Conservation (phyloP, 1,284 basidiomycete genomes). For the Termitomyces sp. region DNA sequence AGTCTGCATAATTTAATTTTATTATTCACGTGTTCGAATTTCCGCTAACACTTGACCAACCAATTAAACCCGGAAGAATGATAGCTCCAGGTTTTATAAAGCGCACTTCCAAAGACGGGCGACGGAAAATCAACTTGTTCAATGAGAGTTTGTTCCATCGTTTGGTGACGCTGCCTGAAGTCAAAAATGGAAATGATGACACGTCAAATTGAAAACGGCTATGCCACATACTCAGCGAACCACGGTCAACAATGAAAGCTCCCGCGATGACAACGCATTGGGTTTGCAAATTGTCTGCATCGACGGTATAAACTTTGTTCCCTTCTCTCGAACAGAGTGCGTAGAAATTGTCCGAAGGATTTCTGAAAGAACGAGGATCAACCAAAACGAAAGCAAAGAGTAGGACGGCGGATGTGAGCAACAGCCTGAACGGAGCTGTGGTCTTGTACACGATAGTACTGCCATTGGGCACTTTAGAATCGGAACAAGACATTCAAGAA, state of each 20-base stretch:
- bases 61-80: slow-evolving; percentile 64
- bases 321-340: slow-evolving; percentile 54
- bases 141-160: slow-evolving; percentile 31
- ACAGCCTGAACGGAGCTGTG: not conserved
- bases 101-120: slow-evolving; percentile 33
- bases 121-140: slow-evolving; percentile 13
- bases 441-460: not conserved
- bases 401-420: slow-evolving; percentile 8
- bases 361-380: slow-evolving; percentile 5
- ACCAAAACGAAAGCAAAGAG: slow-evolving; percentile 14
- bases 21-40: slow-evolving; percentile 3
- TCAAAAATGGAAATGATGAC: not conserved
- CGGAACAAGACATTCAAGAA: slow-evolving; percentile 1
- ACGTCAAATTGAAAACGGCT: not conserved
- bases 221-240: slow-evolving; percentile 47
- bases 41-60: slow-evolving; percentile 30
- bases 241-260: slow-evolving; percentile 45
- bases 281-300: slow-evolving; percentile 39
- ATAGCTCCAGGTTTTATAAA: slow-evolving; percentile 51
- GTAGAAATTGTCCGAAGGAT: slow-evolving; percentile 30
- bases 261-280: slow-evolving; percentile 58
- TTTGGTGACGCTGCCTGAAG: slow-evolving; percentile 38
- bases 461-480: slow-evolving; percentile 6
- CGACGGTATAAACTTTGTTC: slow-evolving; percentile 55
- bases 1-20: slow-evolving; percentile 48